phyloP scores from a whole-genome alignment of 495 filamentous ascomycete species.

The Saxophila tyrrhenica region DNA sequence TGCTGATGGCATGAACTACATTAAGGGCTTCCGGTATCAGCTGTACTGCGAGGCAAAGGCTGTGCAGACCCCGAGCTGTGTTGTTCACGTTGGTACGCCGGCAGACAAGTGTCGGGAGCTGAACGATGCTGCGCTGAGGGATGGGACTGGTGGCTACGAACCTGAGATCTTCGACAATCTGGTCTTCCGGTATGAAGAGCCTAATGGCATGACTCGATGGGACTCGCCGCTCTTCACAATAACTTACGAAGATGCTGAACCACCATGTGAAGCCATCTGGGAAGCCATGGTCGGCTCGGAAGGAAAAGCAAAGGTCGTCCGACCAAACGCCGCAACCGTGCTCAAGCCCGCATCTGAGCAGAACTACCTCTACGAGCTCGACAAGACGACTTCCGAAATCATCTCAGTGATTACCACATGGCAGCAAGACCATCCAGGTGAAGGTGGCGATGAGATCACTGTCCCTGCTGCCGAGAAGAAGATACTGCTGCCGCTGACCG shows the following conservation, averaged over 20 bases:
- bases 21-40: conserved; percentile 96
- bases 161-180: conserved; percentile 74
- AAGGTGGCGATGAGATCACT: conserved; percentile 41
- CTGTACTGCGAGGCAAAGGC: conserved; percentile 92
- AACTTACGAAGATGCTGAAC: conserved; percentile 61
- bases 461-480: conserved; percentile 28
- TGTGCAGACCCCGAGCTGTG: conserved; percentile 65
- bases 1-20: conserved; percentile 86
- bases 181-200: conserved; percentile 91
- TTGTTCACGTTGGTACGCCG: conserved; percentile 72
- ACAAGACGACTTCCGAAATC: conserved; percentile 73
- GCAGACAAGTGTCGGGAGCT: conserved; percentile 54
- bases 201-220: conserved; percentile 89
- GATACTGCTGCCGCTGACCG: conserved; percentile 27
- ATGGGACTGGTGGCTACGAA: conserved; percentile 23
- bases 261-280: conserved; percentile 64
- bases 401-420: conserved; percentile 62
- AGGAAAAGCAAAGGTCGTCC: conserved; percentile 43
- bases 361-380: conserved; percentile 74
- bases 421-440: conserved; percentile 54
- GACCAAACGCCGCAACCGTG: conserved; percentile 73
- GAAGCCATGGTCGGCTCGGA: conserved; percentile 55
- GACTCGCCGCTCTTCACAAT: conserved; percentile 90
- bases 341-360: conserved; percentile 56
- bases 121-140: conserved; percentile 38